Conservation (phyloP, 2,329 filamentous ascomycete genomes). For the Aspergillus uvarum region DNA sequence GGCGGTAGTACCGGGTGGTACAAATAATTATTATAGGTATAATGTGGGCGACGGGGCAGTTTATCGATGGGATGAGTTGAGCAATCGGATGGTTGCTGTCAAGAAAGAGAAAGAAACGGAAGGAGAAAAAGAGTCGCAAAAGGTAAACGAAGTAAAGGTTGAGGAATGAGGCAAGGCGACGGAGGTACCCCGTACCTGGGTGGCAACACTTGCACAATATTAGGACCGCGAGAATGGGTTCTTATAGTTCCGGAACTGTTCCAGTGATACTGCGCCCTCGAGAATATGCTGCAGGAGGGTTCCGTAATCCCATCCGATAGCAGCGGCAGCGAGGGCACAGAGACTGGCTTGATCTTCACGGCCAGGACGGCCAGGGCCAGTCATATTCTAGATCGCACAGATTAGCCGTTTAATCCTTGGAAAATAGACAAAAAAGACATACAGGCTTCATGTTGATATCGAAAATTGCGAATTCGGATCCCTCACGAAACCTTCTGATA, state of each 20-base stretch:
- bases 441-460: constrained; percentile 10
- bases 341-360: constrained; percentile 52
- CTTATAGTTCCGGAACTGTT: constrained; percentile 12
- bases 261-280: constrained; percentile 9
- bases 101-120: neutral
- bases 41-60: constrained; percentile 71
- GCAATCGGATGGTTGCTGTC: constrained; percentile 21
- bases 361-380: constrained; percentile 49
- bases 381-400: constrained; percentile 43
- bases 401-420: neutral
- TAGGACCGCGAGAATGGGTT: constrained; percentile 9
- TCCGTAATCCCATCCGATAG: constrained; percentile 46
- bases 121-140: neutral
- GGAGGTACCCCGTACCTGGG: neutral
- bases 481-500: neutral
- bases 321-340: constrained; percentile 45
- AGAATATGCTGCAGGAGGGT: constrained; percentile 41
- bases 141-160: neutral
- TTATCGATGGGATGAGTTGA: constrained; percentile 64
- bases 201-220: neutral
- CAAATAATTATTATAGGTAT: constrained; percentile 81
- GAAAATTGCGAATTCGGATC: constrained; percentile 5
- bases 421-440: constrained; percentile 26
- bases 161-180: neutral
- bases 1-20: constrained; percentile 69